Conservation (phyloP, 2,329 filamentous ascomycete genomes). For the Ophiocordyceps camponoti-saundersi region DNA sequence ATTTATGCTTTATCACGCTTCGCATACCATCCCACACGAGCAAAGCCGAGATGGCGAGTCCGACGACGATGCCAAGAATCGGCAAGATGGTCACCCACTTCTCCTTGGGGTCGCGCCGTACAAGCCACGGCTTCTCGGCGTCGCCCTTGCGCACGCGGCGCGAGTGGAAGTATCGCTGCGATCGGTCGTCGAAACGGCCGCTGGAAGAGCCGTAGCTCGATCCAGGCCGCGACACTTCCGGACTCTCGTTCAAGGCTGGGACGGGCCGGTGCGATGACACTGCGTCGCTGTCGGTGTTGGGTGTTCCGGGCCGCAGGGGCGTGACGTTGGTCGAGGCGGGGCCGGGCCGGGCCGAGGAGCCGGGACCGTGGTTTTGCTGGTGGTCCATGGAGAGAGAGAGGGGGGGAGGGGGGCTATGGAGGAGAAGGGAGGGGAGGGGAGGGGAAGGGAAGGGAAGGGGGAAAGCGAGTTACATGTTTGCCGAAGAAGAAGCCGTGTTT, state of each 20-base stretch:
- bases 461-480: too few relatives aligned
- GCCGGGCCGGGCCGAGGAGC: conserved; percentile 12
- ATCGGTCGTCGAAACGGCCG: conserved; percentile 18
- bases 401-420: background rate
- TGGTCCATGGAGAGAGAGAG: conserved; percentile 8
- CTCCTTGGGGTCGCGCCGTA: conserved; percentile 58
- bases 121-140: conserved; percentile 60
- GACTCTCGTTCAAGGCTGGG: conserved; percentile 29
- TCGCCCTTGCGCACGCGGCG: conserved; percentile 55
- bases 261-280: conserved; percentile 14
- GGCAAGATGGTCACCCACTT: conserved; percentile 79
- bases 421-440: background rate
- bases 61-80: conserved; percentile 51
- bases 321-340: conserved; percentile 20
- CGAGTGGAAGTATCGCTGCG: conserved; percentile 53
- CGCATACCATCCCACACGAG: conserved; percentile 59
- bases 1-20: conserved; percentile 58
- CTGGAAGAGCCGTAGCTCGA: conserved; percentile 31
- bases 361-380: conserved; percentile 2
- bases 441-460: background rate
- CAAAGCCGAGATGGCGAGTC: conserved; percentile 50
- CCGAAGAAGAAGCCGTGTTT: too few relatives aligned
- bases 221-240: conserved; percentile 23
- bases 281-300: conserved; percentile 21
- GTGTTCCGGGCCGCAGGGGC: conserved; percentile 23